Evolutionary conservation across 148 eudicot genomes (phyloP).

Genomic region (Rhododendron molle): DNA sequence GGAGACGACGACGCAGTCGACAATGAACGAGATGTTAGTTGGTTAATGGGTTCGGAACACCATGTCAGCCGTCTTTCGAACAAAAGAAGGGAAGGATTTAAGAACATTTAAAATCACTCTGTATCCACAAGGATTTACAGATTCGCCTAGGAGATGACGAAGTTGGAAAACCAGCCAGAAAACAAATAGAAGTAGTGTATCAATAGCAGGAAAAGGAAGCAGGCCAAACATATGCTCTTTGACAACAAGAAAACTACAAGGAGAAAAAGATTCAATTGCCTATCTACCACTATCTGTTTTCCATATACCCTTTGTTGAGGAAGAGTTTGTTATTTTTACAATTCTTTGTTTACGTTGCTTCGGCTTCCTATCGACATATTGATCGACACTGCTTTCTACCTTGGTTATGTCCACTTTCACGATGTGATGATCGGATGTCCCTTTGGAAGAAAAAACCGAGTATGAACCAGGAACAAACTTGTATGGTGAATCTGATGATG

Average conservation of each 20-base stretch:
- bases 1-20: background rate
- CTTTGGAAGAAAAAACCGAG: constrained; percentile 85
- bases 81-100: too few species aligned
- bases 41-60: background rate
- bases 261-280: background rate
- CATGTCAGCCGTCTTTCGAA: background rate
- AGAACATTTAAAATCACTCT: background rate
- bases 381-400: constrained; percentile 30
- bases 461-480: constrained; percentile 87
- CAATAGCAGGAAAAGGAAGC: background rate
- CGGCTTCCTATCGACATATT: constrained; percentile 30
- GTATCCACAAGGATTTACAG: background rate
- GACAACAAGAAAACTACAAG: background rate
- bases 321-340: constrained; percentile 45
- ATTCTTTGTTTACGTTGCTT: constrained; percentile 36
- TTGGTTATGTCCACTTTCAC: constrained; percentile 68
- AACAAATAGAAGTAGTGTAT: background rate
- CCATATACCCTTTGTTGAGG: constrained; percentile 62
- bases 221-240: background rate
- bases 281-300: constrained; percentile 26
- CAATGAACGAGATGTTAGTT: background rate
- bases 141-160: background rate
- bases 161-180: background rate
- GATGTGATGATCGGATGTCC: constrained; percentile 94
- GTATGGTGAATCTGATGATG: constrained; percentile 56